phyloP scores from a whole-genome alignment of 75 land plant genomes.

The Picea sitchensis region DNA sequence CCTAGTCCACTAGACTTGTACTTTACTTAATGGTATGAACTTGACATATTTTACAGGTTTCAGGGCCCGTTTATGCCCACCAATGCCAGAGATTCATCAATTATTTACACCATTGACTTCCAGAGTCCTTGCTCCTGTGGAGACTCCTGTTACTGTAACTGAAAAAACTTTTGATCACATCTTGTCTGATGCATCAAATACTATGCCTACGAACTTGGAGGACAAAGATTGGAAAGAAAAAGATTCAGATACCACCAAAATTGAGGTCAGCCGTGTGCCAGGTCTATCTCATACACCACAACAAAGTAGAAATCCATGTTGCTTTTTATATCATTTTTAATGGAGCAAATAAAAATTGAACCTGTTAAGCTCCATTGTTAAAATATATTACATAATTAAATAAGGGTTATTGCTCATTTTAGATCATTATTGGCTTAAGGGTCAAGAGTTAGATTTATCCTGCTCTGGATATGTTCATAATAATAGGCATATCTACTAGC shows the following conservation, averaged over 20 bases:
- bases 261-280: constrained; percentile 7
- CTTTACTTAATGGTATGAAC: not conserved
- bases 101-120: not conserved
- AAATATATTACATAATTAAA: not conserved
- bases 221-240: not conserved
- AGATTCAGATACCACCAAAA: not conserved
- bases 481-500: not conserved
- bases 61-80: not conserved
- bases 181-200: not conserved
- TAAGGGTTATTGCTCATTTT: not conserved
- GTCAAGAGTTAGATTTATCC: not conserved
- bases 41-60: not conserved
- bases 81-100: not conserved
- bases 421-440: not conserved
- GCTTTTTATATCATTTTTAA: not conserved
- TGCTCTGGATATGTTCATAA: not conserved
- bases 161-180: not conserved
- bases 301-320: not conserved
- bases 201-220: not conserved
- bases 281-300: constrained; percentile 7
- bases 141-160: not conserved
- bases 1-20: not conserved
- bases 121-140: not conserved
- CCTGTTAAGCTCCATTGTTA: not conserved
- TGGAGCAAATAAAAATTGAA: not conserved